Conservation (phyloP, 257 asterid species). For the Capsicum pubescens region DNA sequence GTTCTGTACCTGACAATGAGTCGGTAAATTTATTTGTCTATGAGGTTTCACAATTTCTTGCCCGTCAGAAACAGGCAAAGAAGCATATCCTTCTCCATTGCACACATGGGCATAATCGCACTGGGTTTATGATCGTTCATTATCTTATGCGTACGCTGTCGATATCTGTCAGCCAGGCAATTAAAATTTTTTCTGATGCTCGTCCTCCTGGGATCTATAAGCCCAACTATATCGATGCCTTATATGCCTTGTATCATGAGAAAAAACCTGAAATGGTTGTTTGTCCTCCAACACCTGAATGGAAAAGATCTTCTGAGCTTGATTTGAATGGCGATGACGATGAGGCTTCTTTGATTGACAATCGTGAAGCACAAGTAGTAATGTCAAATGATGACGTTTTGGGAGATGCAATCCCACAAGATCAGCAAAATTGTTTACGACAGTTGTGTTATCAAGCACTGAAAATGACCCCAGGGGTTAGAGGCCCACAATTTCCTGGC, state of each 20-base stretch:
- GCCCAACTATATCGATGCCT: slow-evolving; percentile 84
- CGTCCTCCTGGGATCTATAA: slow-evolving; percentile 99
- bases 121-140: slow-evolving; percentile 95
- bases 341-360: slow-evolving; percentile 66
- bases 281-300: slow-evolving; percentile 90
- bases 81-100: slow-evolving; percentile 90
- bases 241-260: slow-evolving; percentile 90
- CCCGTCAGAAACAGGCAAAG: slow-evolving; percentile 73
- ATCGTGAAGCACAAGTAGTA: slow-evolving; percentile 54
- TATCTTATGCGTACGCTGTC: slow-evolving; percentile 85
- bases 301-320: slow-evolving; percentile 91
- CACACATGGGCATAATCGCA: slow-evolving; percentile 99
- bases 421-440: slow-evolving; percentile 72
- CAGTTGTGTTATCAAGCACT: slow-evolving; percentile 79
- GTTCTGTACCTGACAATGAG: slow-evolving; percentile 94
- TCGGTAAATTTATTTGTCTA: slow-evolving; percentile 80
- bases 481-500: slow-evolving; percentile 87
- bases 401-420: slow-evolving; percentile 84
- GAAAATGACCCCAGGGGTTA: slow-evolving; percentile 80
- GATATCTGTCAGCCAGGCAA: slow-evolving; percentile 90
- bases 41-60: slow-evolving; percentile 88
- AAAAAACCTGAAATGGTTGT: slow-evolving; percentile 76
- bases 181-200: slow-evolving; percentile 78
- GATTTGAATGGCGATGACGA: slow-evolving; percentile 98
- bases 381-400: slow-evolving; percentile 87